Evolutionary conservation across 306 rosid genomes (phyloP).

Genomic region (Dalbergia oliveri): DNA sequence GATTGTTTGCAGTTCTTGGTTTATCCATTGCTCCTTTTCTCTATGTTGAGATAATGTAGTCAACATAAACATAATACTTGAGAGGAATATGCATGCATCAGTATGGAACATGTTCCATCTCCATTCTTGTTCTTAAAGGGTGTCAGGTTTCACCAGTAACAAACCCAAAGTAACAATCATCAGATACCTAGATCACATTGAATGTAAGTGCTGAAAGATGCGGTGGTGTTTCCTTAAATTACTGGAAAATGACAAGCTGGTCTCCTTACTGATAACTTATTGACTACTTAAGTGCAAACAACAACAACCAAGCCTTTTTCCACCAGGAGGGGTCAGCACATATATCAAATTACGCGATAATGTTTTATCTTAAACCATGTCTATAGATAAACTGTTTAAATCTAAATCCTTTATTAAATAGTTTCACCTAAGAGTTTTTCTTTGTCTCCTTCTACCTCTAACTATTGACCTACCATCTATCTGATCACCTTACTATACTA

Average conservation of each 20-base stretch:
- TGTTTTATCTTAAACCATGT: too few species aligned
- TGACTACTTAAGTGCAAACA: not conserved
- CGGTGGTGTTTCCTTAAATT: constrained; percentile 13
- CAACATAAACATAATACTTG: constrained; percentile 9
- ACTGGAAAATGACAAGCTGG: constrained; percentile 23
- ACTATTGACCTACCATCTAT: not conserved
- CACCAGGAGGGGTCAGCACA: not conserved
- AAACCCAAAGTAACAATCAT: constrained; percentile 28
- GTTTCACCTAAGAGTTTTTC: not conserved
- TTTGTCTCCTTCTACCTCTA: not conserved
- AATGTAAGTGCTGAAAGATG: constrained; percentile 34
- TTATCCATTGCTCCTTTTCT: constrained; percentile 40
- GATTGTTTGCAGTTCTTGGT: constrained; percentile 37
- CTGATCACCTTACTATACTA: not conserved
- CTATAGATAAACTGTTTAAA: too few species aligned
- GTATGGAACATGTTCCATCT: constrained; percentile 27
- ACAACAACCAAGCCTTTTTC: not conserved
- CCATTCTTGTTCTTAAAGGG: constrained; percentile 23
- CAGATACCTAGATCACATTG: constrained; percentile 6
- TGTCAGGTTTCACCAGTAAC: constrained; percentile 19
- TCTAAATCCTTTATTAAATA: too few species aligned
- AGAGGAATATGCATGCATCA: constrained; percentile 6
- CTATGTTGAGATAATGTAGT: constrained; percentile 14
- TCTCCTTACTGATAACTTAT: constrained; percentile 12
- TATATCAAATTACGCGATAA: not conserved